A percentile compares a stretch with the other conserved stretches of the same genome.
Evolutionary conservation across 345 rosid genomes (phyloP).

Genomic region (Eucalyptus globulus): DNA sequence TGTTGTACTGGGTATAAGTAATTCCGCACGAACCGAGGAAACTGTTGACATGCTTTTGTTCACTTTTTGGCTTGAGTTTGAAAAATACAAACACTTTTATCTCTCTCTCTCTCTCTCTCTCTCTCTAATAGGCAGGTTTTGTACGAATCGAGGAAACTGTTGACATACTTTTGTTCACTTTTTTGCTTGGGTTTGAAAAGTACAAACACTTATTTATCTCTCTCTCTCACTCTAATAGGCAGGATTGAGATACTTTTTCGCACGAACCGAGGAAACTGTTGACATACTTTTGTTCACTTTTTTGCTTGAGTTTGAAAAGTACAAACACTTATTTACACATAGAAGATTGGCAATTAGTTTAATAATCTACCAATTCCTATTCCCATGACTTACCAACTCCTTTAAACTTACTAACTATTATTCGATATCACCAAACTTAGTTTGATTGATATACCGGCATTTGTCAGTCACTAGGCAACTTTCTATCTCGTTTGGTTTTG

Average conservation of each 20-base stretch:
- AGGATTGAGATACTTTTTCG: no score
- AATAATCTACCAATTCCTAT: not conserved
- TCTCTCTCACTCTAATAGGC: no score
- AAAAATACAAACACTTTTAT: not conserved
- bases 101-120: no score
- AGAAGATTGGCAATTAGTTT: not conserved
- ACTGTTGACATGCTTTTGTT: not conserved
- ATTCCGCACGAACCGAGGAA: not conserved
- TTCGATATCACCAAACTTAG: not conserved
- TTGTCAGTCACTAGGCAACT: not conserved
- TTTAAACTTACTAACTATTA: not conserved
- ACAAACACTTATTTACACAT: not conserved
- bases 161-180: no score
- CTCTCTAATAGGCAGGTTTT: no score
- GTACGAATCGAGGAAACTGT: no score
- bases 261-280: not conserved
- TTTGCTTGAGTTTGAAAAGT: not conserved
- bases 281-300: not conserved
- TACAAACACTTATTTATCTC: no score
- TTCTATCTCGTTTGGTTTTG: not conserved
- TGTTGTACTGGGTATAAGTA: not conserved
- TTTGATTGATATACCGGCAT: not conserved
- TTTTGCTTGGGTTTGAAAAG: no score
- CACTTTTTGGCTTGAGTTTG: not conserved
- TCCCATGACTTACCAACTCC: not conserved